Evolutionary conservation across 2,329 filamentous ascomycete species (phyloP), one percentile per base, ranked within the genome.

Genomic region (Aspergillus costaricaensis): DNA sequence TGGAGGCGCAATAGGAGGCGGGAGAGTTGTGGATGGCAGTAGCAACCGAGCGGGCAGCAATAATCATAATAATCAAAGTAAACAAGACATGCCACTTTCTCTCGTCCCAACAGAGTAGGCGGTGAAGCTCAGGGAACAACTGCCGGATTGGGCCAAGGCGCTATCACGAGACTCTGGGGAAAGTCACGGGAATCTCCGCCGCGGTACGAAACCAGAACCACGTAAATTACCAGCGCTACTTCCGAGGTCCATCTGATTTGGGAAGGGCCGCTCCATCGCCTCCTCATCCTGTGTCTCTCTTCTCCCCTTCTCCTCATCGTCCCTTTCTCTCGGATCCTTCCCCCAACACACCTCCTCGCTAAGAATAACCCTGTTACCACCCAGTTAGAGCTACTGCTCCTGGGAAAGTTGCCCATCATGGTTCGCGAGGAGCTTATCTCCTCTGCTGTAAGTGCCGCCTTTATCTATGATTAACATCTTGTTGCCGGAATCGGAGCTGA

Each of bases 351-450:
- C 2, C 27, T 47, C 41, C n/a, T 23, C 39, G 25, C 39, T 43
- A 9, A 38, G 12, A 15, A 55, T 36, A n/a, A 32, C 8, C 30
- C 36, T 23, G 2, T 12, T 32, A 50, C 53, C 39, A 49, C 57
- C 54, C 50, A 50, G 36, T 30, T 23, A 50, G 23, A 59, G 55
- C 23, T 48, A 53, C 54, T 14, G 49, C 48, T 57, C 56, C 25
- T 58, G 61, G 56, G 60, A 55, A 62, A 56, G 15, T 39, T 54
- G 55, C 58, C 32, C 78, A 94, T 88, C 83, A 88, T 93, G 82
- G 92, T 96, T 82, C 92, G 95, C 75, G 94, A 98, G 86, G 94
- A 98, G 76, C 83, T 97, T 66, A 87, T 96, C 71, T 83, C 87
- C 68, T 96, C 92, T 74, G 93, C 91, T 74, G 88, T 90, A 83